These are phyloP conservation scores for Fusarium chaquense DNA, from an alignment of 2,329 filamentous ascomycete species.

Conservation along the genomic window DNA sequence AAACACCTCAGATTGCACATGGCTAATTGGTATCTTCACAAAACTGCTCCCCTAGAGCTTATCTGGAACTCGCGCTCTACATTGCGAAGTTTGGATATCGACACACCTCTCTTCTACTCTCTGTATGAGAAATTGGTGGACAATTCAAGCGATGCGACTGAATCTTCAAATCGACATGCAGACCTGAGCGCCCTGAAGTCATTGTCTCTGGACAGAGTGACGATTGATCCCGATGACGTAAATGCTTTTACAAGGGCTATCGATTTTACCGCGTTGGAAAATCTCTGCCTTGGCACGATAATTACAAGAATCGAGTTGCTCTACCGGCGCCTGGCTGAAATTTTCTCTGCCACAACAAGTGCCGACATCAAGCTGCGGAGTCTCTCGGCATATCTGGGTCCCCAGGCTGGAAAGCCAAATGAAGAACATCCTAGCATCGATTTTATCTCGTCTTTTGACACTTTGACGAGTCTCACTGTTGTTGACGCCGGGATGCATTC, in stretches of 20 bases:
- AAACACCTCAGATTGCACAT: neutral
- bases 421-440: neutral
- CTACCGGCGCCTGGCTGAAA: neutral
- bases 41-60: neutral
- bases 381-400: neutral
- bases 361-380: slow-evolving; percentile 5
- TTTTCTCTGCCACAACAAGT: neutral
- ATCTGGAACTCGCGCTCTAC: slow-evolving; percentile 36
- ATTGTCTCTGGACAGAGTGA: slow-evolving; percentile 3
- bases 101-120: neutral
- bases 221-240: neutral
- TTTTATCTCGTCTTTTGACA: slow-evolving; percentile 37
- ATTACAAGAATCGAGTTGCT: neutral
- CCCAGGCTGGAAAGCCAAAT: neutral
- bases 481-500: slow-evolving; percentile 7
- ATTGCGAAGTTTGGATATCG: slow-evolving; percentile 7
- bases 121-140: neutral
- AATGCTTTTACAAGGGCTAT: slow-evolving; percentile 10
- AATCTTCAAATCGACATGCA: neutral
- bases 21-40: too few relatives aligned
- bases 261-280: slow-evolving; percentile 22
- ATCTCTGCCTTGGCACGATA: slow-evolving; percentile 1
- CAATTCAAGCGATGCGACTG: fast-evolving
- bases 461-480: slow-evolving; percentile 19
- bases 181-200: slow-evolving; percentile 18